Conservation (phyloP, 257 asterid species). For the Agastache rugosa region DNA sequence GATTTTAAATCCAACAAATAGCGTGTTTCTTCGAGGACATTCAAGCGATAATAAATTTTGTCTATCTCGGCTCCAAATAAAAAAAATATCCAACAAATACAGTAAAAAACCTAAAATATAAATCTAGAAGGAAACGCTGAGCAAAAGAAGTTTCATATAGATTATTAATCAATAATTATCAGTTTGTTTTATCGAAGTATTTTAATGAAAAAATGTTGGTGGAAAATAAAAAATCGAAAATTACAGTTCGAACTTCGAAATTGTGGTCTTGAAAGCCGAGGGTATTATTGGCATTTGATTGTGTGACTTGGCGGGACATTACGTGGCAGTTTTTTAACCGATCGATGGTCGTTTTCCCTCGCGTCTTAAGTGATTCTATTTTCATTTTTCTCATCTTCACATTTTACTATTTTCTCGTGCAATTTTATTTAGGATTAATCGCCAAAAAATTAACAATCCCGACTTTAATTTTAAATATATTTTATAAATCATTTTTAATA, state of each 20-base stretch:
- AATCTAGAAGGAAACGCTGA: no score
- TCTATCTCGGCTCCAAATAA: no score
- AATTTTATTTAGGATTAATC: background rate
- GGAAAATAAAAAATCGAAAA: background rate
- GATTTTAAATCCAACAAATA: no score
- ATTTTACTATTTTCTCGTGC: background rate
- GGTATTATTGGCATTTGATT: conserved; percentile 21
- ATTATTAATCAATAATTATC: background rate
- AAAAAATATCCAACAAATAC: no score
- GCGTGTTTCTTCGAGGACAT: no score
- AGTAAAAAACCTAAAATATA: no score
- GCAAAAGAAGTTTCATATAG: no score
- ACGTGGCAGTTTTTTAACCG: conserved; percentile 46
- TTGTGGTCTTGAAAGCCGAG: background rate
- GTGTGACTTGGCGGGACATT: conserved; percentile 41
- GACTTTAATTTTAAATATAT: background rate
- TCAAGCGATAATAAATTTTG: no score
- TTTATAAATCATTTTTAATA: no score
- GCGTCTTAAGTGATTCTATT: background rate
- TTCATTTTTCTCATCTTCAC: background rate
- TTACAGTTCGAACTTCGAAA: background rate
- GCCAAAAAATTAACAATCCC: background rate
- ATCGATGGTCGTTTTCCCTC: conserved; percentile 30
- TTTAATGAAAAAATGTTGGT: background rate
- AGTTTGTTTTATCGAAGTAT: no score